Evolutionary conservation across 2,329 filamentous ascomycete genomes (phyloP).

Genomic region (Arthrinium phaeospermum): DNA sequence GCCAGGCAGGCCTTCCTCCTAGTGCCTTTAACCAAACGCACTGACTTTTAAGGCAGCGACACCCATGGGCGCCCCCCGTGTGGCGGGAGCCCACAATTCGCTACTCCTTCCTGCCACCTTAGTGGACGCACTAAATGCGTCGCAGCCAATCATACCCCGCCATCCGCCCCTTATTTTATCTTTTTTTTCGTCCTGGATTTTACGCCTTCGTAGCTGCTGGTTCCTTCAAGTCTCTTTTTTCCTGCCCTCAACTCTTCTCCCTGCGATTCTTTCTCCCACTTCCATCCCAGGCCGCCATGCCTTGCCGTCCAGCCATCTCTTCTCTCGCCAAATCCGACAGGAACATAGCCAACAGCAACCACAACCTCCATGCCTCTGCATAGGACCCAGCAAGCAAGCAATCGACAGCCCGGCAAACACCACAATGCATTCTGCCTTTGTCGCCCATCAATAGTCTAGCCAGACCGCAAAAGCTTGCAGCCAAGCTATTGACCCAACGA

Average conservation of each 20-base stretch:
- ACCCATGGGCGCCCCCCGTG: conserved; percentile 33
- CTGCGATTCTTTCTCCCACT: conserved; percentile 4
- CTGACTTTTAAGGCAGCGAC: conserved; percentile 35
- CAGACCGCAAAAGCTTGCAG: conserved; percentile 16
- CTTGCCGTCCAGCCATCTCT: conserved; percentile 6
- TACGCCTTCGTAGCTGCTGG: conserved; percentile 33
- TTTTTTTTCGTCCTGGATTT: conserved; percentile 32
- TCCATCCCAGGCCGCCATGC: conserved; percentile 12
- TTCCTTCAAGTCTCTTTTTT: conserved; percentile 28
- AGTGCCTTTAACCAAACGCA: conserved; percentile 31
- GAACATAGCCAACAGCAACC: neutral
- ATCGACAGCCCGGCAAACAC: neutral
- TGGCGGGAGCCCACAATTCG: conserved; percentile 33
- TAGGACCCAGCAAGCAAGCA: neutral
- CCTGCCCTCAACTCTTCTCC: conserved; percentile 1
- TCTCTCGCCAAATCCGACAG: neutral
- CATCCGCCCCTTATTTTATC: conserved; percentile 36
- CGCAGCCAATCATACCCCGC: conserved; percentile 33
- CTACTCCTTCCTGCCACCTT: conserved; percentile 35
- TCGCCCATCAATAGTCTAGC: neutral
- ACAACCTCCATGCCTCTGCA: neutral
- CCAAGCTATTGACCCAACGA: conserved; percentile 9
- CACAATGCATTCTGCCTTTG: neutral
- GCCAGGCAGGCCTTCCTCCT: conserved; percentile 30
- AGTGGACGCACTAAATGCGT: conserved; percentile 31